Evolutionary conservation across 2,329 filamentous ascomycete genomes (phyloP), one percentile per base, ranked within the genome.

Genomic region (Fusarium praegraminearum): DNA sequence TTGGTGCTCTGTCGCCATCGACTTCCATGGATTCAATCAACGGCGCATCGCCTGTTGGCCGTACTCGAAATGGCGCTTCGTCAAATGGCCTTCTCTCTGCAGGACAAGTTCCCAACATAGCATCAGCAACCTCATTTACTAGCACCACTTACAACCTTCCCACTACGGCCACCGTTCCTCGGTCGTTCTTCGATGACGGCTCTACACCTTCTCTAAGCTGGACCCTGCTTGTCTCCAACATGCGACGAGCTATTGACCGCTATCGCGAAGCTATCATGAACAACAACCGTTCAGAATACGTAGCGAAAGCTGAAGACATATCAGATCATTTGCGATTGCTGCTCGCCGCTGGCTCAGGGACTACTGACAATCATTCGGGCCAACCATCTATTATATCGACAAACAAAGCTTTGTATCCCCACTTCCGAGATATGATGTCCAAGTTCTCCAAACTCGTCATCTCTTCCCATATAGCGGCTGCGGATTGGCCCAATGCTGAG

Each of bases 341-440:
- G 10, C 88, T 99, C n/a, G 94, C 94, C 32, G 96, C 96, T 57
- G 96, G 94, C 11, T 99, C 96, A 35, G 94, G 95, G 57, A 99
- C 96, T 3, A 99, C 96, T 1, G 96, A 99, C 80, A 99, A 99
- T 77, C 96, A 99, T 79, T 98, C 96, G 22, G 96, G 96, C 43
- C 97, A 98, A 73, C 96, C 96, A 7, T 98, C 96, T n/a, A 98
- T 99, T 75, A 99, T 99, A 64, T 98, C 94, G 9, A 97, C 93
- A 7, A 99, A 99, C 84, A 98, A 98, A 79, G 93, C 94, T 0
- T 84, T 99, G 18, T 98, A 98, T 77, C 96, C 96, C 26, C 94
- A 98, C 80, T 99, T 99, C 81, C 87, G 96, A 56, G 96, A 98
- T 78, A 98, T 98, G 90, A 99, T 99, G 96, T 98, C 96, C 45